Conservation (phyloP, 208 protist genomes). For the Zelonia costaricensis region DNA sequence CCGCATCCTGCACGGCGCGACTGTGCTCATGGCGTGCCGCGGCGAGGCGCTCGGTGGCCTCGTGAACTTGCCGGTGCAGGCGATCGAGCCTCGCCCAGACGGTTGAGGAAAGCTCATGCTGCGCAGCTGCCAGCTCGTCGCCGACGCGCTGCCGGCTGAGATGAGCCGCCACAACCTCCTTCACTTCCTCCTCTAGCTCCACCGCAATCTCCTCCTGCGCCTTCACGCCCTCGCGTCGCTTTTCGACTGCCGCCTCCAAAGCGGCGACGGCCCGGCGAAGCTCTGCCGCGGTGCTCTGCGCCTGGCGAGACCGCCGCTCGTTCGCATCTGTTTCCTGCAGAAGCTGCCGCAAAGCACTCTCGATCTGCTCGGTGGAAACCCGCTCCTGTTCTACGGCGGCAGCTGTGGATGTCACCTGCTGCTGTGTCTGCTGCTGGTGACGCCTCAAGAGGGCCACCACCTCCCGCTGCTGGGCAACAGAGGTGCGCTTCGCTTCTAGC, state of each 20-base stretch:
- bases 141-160: conserved; percentile 37
- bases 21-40: conserved; percentile 35
- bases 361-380: conserved; percentile 6
- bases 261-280: conserved; percentile 12
- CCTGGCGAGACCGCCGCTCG: conserved; percentile 6
- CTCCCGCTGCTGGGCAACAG: conserved; percentile 42
- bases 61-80: conserved; percentile 24
- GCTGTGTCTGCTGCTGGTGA: conserved; percentile 34
- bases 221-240: conserved; percentile 17
- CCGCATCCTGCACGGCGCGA: conserved; percentile 34
- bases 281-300: conserved; percentile 19
- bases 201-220: conserved; percentile 24
- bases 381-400: conserved; percentile 17
- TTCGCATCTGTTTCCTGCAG: conserved; percentile 23
- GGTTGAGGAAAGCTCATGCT: conserved; percentile 31
- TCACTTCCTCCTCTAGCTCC: conserved; percentile 36
- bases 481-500: conserved; percentile 33
- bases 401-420: conserved; percentile 20
- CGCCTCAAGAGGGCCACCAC: conserved; percentile 37
- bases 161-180: conserved; percentile 34
- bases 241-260: conserved; percentile 10
- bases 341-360: conserved; percentile 27
- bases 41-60: conserved; percentile 19
- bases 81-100: conserved; percentile 41
- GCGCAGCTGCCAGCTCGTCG: conserved; percentile 40